phyloP scores from a whole-genome alignment of 129 eudicot genomes.

The Artemisia annua region DNA sequence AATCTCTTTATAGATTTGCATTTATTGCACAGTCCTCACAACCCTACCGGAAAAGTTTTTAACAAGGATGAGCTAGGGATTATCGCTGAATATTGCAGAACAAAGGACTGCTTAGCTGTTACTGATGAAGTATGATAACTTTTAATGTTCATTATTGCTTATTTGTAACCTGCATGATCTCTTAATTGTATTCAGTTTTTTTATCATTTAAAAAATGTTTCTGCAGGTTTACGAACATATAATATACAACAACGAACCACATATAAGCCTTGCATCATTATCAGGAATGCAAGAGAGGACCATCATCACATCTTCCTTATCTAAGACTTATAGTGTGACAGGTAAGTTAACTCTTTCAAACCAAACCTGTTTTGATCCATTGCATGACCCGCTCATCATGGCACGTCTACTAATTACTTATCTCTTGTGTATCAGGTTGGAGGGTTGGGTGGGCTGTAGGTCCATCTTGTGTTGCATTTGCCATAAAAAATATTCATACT shows the following conservation, averaged over 20 bases:
- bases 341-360: conserved; percentile 38
- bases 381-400: conserved; percentile 8
- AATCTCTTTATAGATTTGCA: conserved; percentile 7
- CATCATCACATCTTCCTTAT: conserved; percentile 86
- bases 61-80: conserved; percentile 75
- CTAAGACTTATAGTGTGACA: conserved; percentile 86
- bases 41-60: conserved; percentile 97
- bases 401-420: conserved; percentile 1
- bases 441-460: conserved; percentile 99
- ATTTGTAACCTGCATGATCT: background rate
- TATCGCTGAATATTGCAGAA: conserved; percentile 80
- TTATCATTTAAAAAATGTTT: conserved; percentile 10
- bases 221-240: conserved; percentile 89
- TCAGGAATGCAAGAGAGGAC: conserved; percentile 85
- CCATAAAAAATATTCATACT: conserved; percentile 82
- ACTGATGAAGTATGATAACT: conserved; percentile 84
- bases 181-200: conserved; percentile 8
- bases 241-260: conserved; percentile 58
- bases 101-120: conserved; percentile 73
- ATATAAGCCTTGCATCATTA: conserved; percentile 80
- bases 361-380: background rate
- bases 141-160: background rate
- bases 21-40: conserved; percentile 85
- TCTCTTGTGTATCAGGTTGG: conserved; percentile 66
- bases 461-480: conserved; percentile 73